Evolutionary conservation across 345 rosid genomes (phyloP).

Genomic region (Physaria fendleri): DNA sequence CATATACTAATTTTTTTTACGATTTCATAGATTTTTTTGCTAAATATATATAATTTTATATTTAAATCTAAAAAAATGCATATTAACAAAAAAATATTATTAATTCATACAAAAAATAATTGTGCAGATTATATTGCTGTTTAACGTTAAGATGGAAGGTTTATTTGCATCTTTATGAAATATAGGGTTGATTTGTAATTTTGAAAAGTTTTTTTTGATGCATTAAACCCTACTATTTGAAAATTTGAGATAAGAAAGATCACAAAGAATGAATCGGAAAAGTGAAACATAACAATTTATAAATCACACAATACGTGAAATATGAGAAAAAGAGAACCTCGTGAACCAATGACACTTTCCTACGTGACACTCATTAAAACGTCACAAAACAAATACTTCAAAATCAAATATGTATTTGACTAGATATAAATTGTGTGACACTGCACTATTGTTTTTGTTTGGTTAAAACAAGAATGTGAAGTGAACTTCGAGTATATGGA

Average conservation of each 20-base stretch:
- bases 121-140: no score
- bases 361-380: constrained; percentile 29
- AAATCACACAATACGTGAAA: constrained; percentile 7
- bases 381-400: neutral
- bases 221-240: no score
- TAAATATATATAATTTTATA: no score
- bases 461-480: constrained; percentile 41
- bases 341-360: constrained; percentile 30
- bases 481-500: constrained; percentile 56
- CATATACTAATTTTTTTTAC: no score
- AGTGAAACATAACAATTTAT: neutral
- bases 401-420: neutral
- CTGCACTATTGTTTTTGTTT: neutral
- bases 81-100: no score
- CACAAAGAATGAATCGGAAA: neutral
- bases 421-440: neutral
- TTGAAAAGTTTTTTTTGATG: no score
- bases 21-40: no score
- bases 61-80: no score
- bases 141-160: no score
- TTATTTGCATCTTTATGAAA: no score
- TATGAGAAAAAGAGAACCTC: constrained; percentile 21
- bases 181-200: no score
- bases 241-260: neutral
- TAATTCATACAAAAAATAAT: no score